A percentile compares a stretch with the other conserved stretches of the same genome.
phyloP scores from a whole-genome alignment of 23 red algal species.

The Gracilariopsis chorda region DNA sequence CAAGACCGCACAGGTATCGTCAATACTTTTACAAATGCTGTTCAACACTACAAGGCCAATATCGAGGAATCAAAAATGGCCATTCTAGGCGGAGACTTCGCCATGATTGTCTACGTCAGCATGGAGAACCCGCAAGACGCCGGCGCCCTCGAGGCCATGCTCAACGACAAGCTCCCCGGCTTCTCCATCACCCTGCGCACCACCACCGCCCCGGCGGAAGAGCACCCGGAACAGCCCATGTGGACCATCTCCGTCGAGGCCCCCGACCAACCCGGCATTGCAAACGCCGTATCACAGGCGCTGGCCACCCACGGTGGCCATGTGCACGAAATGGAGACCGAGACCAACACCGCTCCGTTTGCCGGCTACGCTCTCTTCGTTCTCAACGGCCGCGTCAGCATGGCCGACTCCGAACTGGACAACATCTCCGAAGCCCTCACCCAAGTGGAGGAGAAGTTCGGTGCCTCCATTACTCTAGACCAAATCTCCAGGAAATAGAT shows the following conservation, averaged over 20 bases:
- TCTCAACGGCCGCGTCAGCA: conserved; percentile 60
- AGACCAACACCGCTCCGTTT: conserved; percentile 90
- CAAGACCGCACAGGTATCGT: conserved; percentile 74
- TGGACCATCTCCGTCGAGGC: conserved; percentile 80
- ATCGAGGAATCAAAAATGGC: conserved; percentile 93
- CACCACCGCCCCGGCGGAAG: conserved; percentile 21
- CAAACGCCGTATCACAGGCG: conserved; percentile 54
- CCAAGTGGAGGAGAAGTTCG: conserved; percentile 60
- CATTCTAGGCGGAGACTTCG: conserved; percentile 92
- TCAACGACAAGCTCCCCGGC: conserved; percentile 61
- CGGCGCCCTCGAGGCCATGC: conserved; percentile 2
- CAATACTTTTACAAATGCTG: conserved; percentile 43
- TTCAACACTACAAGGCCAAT: conserved; percentile 63
- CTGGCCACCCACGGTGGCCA: conserved; percentile 66
- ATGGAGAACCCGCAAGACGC: conserved; percentile 8
- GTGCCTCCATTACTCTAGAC: conserved; percentile 47
- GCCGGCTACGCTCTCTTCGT: conserved; percentile 84
- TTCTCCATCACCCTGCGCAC: conserved; percentile 60
- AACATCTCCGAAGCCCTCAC: conserved; percentile 39
- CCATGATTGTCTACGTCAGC: conserved; percentile 81
- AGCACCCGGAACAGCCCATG: background rate
- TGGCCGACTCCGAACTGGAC: conserved; percentile 34
- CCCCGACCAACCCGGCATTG: conserved; percentile 85
- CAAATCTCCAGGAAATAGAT: conserved; percentile 4
- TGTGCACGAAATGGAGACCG: conserved; percentile 86